These are phyloP conservation scores for Xylaria venustula DNA, from an alignment of 495 filamentous ascomycete species.

Conservation along the genomic window DNA sequence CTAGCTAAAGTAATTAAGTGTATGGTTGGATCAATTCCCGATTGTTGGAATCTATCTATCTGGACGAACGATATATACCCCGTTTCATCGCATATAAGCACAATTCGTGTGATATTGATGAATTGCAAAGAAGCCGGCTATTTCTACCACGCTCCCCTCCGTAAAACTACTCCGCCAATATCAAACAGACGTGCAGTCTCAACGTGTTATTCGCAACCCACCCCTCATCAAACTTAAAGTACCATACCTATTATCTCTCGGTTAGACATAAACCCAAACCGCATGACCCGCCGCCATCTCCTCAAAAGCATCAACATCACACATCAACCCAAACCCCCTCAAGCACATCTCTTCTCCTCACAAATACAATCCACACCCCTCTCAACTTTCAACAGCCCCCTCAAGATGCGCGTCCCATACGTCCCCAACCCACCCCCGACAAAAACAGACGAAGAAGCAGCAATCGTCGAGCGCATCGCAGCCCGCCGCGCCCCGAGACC, in stretches of 20 bases:
- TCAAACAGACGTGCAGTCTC: too few species aligned
- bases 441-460: constrained; percentile 45
- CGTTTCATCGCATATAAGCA: too few species aligned
- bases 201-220: not conserved
- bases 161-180: too few species aligned
- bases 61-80: too few species aligned
- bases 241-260: too few species aligned
- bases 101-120: too few species aligned
- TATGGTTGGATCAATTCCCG: too few species aligned
- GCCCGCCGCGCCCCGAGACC: constrained; percentile 62
- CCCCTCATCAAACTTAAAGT: not conserved
- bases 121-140: too few species aligned
- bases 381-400: not conserved
- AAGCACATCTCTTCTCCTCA: not conserved
- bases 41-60: too few species aligned
- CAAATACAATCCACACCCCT: not conserved
- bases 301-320: not conserved
- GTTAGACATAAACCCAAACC: too few species aligned
- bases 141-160: too few species aligned
- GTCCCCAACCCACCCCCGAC: constrained; percentile 55
- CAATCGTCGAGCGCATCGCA: constrained; percentile 59
- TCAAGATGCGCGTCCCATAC: constrained; percentile 73
- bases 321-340: not conserved
- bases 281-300: not conserved
- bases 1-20: not conserved